phyloP scores from a whole-genome alignment of 1,284 basidiomycete species.

The Pseudomicrostroma phylloplanum region DNA sequence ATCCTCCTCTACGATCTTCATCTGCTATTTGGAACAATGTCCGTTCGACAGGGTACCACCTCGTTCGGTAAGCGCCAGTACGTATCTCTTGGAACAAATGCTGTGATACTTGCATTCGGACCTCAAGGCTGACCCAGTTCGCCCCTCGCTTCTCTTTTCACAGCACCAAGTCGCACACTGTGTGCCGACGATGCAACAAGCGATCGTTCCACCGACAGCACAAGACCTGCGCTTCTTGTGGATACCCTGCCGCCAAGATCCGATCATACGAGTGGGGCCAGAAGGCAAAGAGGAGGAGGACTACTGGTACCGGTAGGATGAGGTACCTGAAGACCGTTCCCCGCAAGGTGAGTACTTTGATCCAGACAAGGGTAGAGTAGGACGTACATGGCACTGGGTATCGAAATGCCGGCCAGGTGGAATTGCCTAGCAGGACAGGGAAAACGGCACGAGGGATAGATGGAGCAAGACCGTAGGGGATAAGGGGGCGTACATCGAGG shows the following conservation, averaged over 20 bases:
- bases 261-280: conserved; percentile 95
- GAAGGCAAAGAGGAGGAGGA: conserved; percentile 99
- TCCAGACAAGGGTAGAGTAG: not conserved
- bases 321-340: conserved; percentile 70
- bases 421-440: too few species aligned
- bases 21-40: not conserved
- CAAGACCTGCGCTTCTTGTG: conserved; percentile 92
- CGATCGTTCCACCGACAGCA: conserved; percentile 94
- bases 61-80: conserved; percentile 52
- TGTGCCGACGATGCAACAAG: conserved; percentile 73
- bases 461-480: too few species aligned
- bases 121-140: not conserved
- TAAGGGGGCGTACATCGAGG: too few species aligned
- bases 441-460: too few species aligned
- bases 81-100: conserved; percentile 22
- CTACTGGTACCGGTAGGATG: conserved; percentile 93
- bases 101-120: too few species aligned
- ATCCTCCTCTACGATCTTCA: too few species aligned
- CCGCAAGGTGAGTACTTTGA: conserved; percentile 21
- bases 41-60: conserved; percentile 44
- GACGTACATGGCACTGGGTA: too few species aligned
- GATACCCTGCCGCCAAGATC: conserved; percentile 90
- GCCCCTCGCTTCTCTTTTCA: conserved; percentile 48
- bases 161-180: conserved; percentile 95
- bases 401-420: too few species aligned